Evolutionary conservation across 257 asterid genomes (phyloP).

Genomic region (Mentha longifolia): DNA sequence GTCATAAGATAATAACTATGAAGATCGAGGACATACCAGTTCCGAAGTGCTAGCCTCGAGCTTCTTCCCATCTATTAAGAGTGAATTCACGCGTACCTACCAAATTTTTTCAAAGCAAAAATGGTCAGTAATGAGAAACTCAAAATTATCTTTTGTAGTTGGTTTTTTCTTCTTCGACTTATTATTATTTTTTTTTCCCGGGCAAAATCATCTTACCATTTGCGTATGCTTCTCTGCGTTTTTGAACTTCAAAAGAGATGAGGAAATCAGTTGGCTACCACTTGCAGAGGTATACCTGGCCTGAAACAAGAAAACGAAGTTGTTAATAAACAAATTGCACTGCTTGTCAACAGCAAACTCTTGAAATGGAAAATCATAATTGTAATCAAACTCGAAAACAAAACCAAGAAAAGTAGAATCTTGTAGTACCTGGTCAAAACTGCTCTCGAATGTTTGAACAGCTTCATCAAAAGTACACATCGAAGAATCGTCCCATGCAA

Average conservation of each 20-base stretch:
- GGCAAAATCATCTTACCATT: slow-evolving; percentile 54
- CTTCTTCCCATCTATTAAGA: slow-evolving; percentile 51
- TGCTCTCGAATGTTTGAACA: slow-evolving; percentile 49
- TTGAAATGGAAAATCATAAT: neutral
- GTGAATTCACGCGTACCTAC: slow-evolving; percentile 66
- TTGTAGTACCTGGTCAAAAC: slow-evolving; percentile 73
- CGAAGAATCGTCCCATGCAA: slow-evolving; percentile 78
- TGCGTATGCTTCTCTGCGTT: slow-evolving; percentile 50
- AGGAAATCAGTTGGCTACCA: slow-evolving; percentile 47
- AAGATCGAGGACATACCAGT: slow-evolving; percentile 68
- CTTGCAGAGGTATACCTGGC: slow-evolving; percentile 48
- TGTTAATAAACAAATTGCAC: slow-evolving; percentile 4
- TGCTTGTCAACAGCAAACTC: neutral
- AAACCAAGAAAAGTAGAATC: slow-evolving; percentile 23
- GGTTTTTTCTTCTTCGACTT: neutral
- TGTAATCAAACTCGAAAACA: neutral
- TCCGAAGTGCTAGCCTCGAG: slow-evolving; percentile 51
- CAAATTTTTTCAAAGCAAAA: slow-evolving; percentile 27
- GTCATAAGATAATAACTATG: slow-evolving; percentile 37
- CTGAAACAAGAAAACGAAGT: slow-evolving; percentile 46
- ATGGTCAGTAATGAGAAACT: slow-evolving; percentile 21
- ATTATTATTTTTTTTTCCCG: neutral
- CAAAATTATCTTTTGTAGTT: neutral
- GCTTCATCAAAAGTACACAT: slow-evolving; percentile 64
- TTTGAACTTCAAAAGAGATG: slow-evolving; percentile 54